phyloP scores from a whole-genome alignment of 2,329 filamentous ascomycete genomes.

The Ascochyta clinopodiicola region DNA sequence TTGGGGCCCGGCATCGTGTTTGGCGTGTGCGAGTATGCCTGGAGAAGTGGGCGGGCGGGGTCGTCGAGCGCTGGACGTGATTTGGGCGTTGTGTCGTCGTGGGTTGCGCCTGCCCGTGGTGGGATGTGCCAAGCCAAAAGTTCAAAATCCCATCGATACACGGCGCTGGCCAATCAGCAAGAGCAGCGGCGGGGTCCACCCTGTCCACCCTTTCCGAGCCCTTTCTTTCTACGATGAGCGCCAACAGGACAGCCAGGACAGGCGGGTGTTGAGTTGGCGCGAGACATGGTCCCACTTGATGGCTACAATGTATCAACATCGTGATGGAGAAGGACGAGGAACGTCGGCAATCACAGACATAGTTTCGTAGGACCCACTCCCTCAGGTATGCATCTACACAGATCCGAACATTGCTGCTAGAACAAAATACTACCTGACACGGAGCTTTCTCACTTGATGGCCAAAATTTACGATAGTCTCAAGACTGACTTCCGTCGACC shows the following conservation, averaged over 20 bases:
- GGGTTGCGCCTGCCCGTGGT: constrained; percentile 21
- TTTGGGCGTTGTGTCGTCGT: constrained; percentile 18
- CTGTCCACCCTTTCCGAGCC: not conserved
- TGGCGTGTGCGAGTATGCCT: constrained; percentile 32
- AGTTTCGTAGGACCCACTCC: no score
- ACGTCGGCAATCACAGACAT: no score
- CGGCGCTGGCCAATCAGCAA: constrained; percentile 7
- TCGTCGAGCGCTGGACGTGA: constrained; percentile 19
- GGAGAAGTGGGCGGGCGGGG: constrained; percentile 24
- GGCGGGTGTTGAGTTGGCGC: not conserved
- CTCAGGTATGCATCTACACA: no score
- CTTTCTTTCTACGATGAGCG: no score
- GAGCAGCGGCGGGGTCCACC: not conserved
- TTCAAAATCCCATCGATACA: constrained; percentile 14
- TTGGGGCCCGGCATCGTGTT: constrained; percentile 64
- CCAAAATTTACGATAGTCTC: not conserved
- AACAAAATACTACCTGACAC: no score
- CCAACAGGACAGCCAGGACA: no score
- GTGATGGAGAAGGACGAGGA: no score
- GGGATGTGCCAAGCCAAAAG: constrained; percentile 21
- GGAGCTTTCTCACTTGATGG: not conserved
- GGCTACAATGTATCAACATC: no score
- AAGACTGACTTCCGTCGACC: not conserved
- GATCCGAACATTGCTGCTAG: no score
- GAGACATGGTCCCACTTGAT: not conserved